A percentile compares a stretch with the other conserved stretches of the same genome.
Conservation (phyloP, 495 filamentous ascomycete genomes). For the Penicillium ucsense region DNA sequence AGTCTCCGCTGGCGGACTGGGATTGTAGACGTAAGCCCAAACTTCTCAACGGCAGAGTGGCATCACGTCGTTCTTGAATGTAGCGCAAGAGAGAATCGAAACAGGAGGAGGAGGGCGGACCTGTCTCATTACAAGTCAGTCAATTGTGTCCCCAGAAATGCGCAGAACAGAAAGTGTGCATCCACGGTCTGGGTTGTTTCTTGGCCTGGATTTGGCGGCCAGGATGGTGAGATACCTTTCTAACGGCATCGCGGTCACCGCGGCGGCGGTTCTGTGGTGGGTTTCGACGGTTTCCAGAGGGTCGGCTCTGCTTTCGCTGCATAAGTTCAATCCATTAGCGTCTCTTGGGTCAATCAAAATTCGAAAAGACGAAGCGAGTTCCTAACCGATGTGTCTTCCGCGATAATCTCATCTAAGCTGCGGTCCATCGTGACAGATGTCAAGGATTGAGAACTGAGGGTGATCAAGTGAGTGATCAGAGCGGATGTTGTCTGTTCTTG, state of each 20-base stretch:
- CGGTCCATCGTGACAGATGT: slow-evolving; percentile 54
- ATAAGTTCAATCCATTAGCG: slow-evolving; percentile 4
- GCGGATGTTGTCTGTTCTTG: too few species aligned
- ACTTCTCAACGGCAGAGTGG: slow-evolving; percentile 20
- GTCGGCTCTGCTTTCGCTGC: slow-evolving; percentile 27
- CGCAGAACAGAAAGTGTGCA: not conserved
- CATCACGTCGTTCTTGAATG: slow-evolving; percentile 26
- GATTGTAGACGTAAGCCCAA: slow-evolving; percentile 22
- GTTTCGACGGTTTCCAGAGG: slow-evolving; percentile 43
- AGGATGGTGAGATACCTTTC: slow-evolving; percentile 51
- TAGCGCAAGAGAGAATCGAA: slow-evolving; percentile 27
- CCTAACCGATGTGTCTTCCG: slow-evolving; percentile 61
- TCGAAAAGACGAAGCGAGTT: not conserved
- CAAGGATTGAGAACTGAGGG: not conserved
- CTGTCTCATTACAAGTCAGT: slow-evolving; percentile 21
- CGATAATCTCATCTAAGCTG: slow-evolving; percentile 76
- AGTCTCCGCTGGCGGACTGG: slow-evolving; percentile 22
- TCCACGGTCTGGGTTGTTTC: not conserved
- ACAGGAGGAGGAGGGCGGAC: slow-evolving; percentile 36
- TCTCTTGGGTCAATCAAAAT: not conserved
- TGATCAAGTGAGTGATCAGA: not conserved
- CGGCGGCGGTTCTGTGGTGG: slow-evolving; percentile 48
- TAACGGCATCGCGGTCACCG: slow-evolving; percentile 53
- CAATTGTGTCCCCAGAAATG: slow-evolving; percentile 7
- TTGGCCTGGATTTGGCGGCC: not conserved